A percentile compares a stretch with the other conserved stretches of the same genome.
Conservation (phyloP, 2,329 filamentous ascomycete species). For the Aspergillus fumigatiaffinis region DNA sequence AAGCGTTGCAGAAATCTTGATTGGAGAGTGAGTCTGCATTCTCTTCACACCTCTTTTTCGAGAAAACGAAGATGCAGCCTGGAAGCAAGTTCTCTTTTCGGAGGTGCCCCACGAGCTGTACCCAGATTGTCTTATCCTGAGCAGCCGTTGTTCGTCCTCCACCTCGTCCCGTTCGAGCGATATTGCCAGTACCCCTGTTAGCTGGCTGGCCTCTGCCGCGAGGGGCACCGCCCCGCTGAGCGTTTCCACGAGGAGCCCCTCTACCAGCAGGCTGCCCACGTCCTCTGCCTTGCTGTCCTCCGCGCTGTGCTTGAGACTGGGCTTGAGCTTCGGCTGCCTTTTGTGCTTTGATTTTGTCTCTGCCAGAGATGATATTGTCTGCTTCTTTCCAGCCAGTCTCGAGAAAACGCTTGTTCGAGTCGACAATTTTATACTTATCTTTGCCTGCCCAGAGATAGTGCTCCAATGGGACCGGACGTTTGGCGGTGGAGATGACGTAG, state of each 20-base stretch:
- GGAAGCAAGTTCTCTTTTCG: slow-evolving; percentile 83
- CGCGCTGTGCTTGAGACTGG: slow-evolving; percentile 51
- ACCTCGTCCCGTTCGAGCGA: slow-evolving; percentile 80
- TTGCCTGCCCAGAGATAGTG: slow-evolving; percentile 97
- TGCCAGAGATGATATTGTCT: slow-evolving; percentile 74
- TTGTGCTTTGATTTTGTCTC: slow-evolving; percentile 66
- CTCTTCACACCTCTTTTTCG: slow-evolving; percentile 94
- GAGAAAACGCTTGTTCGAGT: slow-evolving; percentile 84
- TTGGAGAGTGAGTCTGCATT: slow-evolving; percentile 95
- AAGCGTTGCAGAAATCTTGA: slow-evolving; percentile 87
- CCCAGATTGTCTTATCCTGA: slow-evolving; percentile 95
- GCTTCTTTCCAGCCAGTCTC: slow-evolving; percentile 95
- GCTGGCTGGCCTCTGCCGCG: slow-evolving; percentile 55
- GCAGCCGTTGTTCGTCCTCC: slow-evolving; percentile 84
- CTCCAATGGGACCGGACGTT: slow-evolving; percentile 88
- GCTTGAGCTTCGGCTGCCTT: slow-evolving; percentile 51
- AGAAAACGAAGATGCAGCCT: slow-evolving; percentile 97
- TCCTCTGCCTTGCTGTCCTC: slow-evolving; percentile 51
- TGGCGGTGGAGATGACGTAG: slow-evolving; percentile 96
- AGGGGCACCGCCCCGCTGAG: slow-evolving; percentile 38
- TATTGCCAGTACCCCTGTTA: slow-evolving; percentile 68
- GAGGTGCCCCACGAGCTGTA: slow-evolving; percentile 87
- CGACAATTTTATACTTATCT: slow-evolving; percentile 89
- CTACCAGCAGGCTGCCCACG: slow-evolving; percentile 51
- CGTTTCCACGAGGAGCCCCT: slow-evolving; percentile 41